A percentile compares a stretch with the other conserved stretches of the same genome.
These are phyloP conservation scores for Melampsora larici-populina DNA, from an alignment of 1,284 basidiomycete genomes.

Conservation along the genomic window DNA sequence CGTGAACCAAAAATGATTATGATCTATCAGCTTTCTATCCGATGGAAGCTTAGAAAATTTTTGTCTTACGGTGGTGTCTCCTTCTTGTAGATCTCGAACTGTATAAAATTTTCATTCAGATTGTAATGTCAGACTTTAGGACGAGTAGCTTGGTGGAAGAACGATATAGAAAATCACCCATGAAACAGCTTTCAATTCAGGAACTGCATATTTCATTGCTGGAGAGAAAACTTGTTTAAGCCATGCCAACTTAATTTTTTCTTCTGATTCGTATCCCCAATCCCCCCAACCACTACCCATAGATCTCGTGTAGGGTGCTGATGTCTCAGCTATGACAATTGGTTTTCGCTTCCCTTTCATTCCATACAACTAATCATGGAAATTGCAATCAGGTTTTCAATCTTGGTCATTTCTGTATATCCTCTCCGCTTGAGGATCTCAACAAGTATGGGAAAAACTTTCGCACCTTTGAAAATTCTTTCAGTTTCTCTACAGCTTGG, in stretches of 20 bases:
- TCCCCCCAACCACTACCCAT: constrained; percentile 9
- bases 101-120: background rate
- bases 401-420: background rate
- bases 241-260: constrained; percentile 40
- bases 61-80: constrained; percentile 6
- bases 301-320: constrained; percentile 35
- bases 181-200: constrained; percentile 39
- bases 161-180: constrained; percentile 16
- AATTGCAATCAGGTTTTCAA: background rate
- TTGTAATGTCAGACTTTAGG: background rate
- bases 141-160: background rate
- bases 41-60: background rate
- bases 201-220: constrained; percentile 18
- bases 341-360: constrained; percentile 24
- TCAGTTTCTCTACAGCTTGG: constrained; percentile 25
- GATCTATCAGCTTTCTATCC: background rate
- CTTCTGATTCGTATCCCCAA: constrained; percentile 20
- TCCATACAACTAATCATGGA: constrained; percentile 27
- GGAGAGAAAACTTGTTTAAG: constrained; percentile 36
- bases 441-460: constrained; percentile 4
- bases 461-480: constrained; percentile 36
- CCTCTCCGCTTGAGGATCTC: constrained; percentile 5
- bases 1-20: background rate
- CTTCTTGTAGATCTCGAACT: background rate
- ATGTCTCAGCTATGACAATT: constrained; percentile 36